These are phyloP conservation scores for Lavandula angustifolia DNA, from an alignment of 257 asterid species.

Conservation along the genomic window DNA sequence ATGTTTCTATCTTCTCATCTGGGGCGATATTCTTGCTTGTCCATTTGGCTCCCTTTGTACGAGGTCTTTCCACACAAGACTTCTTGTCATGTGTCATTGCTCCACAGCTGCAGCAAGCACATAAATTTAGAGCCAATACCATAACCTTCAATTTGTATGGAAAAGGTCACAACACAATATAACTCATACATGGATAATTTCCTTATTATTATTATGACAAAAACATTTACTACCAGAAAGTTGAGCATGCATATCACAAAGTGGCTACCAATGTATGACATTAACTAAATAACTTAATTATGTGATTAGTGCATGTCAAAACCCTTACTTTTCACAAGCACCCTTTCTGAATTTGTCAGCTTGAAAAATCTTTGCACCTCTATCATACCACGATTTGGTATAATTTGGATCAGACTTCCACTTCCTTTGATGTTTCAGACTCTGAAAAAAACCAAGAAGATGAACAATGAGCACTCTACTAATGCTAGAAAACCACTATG, in stretches of 20 bases:
- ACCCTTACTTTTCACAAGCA: constrained; percentile 84
- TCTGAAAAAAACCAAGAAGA: constrained; percentile 40
- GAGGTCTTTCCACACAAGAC: constrained; percentile 83
- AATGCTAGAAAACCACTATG: background rate
- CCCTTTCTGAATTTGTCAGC: constrained; percentile 88
- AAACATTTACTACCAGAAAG: constrained; percentile 2
- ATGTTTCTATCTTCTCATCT: constrained; percentile 87
- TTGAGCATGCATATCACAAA: background rate
- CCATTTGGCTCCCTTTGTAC: constrained; percentile 81
- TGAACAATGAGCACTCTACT: constrained; percentile 11
- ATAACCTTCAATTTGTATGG: background rate
- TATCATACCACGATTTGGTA: constrained; percentile 81
- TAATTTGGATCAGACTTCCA: constrained; percentile 90
- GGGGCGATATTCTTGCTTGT: constrained; percentile 68
- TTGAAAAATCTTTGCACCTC: constrained; percentile 80
- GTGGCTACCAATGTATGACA: background rate
- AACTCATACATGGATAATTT: background rate
- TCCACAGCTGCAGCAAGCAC: constrained; percentile 69
- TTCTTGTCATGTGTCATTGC: constrained; percentile 77
- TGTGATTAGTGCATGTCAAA: no score
- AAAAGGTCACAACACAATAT: background rate
- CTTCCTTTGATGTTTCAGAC: constrained; percentile 99
- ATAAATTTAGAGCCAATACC: constrained; percentile 9
- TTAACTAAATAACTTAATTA: no score
- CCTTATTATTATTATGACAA: background rate